Evolutionary conservation across 371 early-diverging fungal species (phyloP), one percentile per base, ranked within the genome.

Genomic region (Haplosporangium sp.): DNA sequence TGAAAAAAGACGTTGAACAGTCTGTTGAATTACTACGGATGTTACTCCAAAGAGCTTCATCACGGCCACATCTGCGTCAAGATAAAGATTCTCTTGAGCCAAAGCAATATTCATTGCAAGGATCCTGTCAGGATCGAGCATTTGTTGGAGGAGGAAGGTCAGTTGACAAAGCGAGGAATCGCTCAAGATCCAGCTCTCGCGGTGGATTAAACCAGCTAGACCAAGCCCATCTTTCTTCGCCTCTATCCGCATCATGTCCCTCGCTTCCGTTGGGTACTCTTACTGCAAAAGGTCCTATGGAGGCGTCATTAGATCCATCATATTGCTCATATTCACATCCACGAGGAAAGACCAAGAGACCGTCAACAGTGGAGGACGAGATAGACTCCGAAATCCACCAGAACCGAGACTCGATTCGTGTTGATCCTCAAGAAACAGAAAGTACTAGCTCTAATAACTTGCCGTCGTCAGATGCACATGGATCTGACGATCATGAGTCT

Each of bases 201-300:
- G 35, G 27, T n/a, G 20, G 35, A 27, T n/a, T 42, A 10, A 59
- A 27, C 5, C 60, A 48, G 11, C 27, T n/a, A 27, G 61, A 35
- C 8, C 52, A 50, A 3, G 15, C 47, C 9, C 45, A 13, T 0
- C 17, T 50, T 2, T 2, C 63, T 0, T 63, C 74, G 11, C 59
- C 59, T 11, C 45, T 76, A 2, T 76, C 71, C 5, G 61, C 76
- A 0, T 76, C 71, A 4, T 76, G 71, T 40, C 76, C 76, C 2
- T 63, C 67, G 17, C 48, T 68, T 6, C 68, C 68, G 4, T 34
- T 72, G 13, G 63, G 67, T 2, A 5, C 10, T 34, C 27, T 34
- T 0, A 17, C 19, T 52, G 35, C 19, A n/a, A 15, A 40, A 37
- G 0, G 35, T 0, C 58, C 61, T 3, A 2, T 19, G 10, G 52